These are phyloP conservation scores for Calocera cornea DNA, from an alignment of 768 basidiomycete species.

Conservation along the genomic window DNA sequence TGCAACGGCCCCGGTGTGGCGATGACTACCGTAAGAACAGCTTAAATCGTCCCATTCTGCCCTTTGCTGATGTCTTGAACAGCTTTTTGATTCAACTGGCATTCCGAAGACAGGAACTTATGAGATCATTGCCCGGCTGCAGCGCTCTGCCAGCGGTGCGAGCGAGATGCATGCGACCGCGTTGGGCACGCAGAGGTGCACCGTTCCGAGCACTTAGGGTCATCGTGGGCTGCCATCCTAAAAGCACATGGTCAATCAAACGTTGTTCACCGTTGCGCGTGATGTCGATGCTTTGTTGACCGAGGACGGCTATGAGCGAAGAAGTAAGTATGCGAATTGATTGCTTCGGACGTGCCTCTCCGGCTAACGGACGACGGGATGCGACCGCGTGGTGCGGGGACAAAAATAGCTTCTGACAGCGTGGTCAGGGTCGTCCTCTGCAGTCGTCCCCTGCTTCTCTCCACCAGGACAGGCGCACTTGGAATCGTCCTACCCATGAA, in stretches of 20 bases:
- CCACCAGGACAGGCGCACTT: background rate
- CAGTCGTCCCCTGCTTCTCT: background rate
- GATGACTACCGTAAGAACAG: too few relatives aligned
- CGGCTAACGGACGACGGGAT: background rate
- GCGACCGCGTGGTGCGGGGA: background rate
- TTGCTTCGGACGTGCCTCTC: background rate
- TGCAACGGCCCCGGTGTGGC: too few relatives aligned
- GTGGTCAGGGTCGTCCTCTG: background rate
- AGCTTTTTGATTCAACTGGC: slow-evolving; percentile 5
- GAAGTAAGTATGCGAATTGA: background rate
- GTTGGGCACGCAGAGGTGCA: background rate
- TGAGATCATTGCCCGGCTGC: slow-evolving; percentile 8
- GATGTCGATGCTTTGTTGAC: background rate
- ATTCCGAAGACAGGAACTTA: slow-evolving; percentile 9
- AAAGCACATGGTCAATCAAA: background rate
- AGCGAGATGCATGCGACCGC: slow-evolving; percentile 10
- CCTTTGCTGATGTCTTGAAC: background rate
- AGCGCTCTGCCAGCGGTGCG: slow-evolving; percentile 5
- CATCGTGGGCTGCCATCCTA: background rate
- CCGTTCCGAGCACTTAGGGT: background rate
- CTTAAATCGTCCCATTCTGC: too few relatives aligned
- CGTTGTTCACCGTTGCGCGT: background rate
- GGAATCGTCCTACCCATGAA: background rate
- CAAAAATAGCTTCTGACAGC: slow-evolving; percentile 1
- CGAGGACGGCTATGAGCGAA: background rate